Evolutionary conservation across 1,139 yeast genomes (phyloP), one percentile per base, ranked within the genome.

Genomic region (Hanseniaspora gamundiae): DNA sequence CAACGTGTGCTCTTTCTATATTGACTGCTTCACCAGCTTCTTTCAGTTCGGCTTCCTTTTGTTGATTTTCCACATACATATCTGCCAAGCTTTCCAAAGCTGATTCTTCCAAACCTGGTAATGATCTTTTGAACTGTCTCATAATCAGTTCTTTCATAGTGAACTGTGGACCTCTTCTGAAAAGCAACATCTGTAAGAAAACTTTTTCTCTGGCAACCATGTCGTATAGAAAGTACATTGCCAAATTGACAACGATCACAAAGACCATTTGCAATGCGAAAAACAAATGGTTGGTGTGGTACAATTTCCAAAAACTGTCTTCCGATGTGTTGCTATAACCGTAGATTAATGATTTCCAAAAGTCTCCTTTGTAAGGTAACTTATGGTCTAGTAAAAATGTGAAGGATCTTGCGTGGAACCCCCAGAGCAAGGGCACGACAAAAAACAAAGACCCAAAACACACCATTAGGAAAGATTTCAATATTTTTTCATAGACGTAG

Each of bases 191-290:
- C 55, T 73, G 76, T 35, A 66, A 59, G 57, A 78, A 80, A 0
- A 84, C 84, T 41, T 77, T 77, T 57, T 81, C 91, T 45, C 78
- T 64, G 1, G 75, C 74, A 17, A 81, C 80, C 76, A 82, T 77
- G 54, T 80, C 86, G 55, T 78, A 80, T 49, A 73, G 78, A 35
- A 76, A 66, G 54, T 75, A 74, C 9, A 76, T 49, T 2, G 76
- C 73, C 27, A 73, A 53, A 48, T 70, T 71, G 30, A 72, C 61
- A 6, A 66, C 52, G 3, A 74, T 57, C 26, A 68, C 65, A 35
- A 68, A 44, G 1, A 52, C 20, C 4, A 64, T 50, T 22, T 59
- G 61, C 10, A 52, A 29, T 2, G 55, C 30, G 0, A 67, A 53
- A 30, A 53, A 54, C 22, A 53, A 41, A 40, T 54, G 54, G 2